Evolutionary conservation across 2,329 filamentous ascomycete genomes (phyloP).

Genomic region (Cryphonectria parasitica): DNA sequence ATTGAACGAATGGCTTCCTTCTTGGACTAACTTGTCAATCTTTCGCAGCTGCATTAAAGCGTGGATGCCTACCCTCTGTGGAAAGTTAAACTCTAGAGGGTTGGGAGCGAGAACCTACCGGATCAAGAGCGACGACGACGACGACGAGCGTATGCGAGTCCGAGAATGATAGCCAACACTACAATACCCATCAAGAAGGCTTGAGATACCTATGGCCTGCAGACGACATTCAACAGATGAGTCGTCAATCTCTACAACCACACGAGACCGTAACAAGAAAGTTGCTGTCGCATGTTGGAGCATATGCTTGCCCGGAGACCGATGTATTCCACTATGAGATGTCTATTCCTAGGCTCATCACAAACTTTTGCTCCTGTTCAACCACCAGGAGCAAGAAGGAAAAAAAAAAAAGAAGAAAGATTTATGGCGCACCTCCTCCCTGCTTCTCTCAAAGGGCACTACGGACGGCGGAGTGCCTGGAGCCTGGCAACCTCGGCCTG

Average conservation of each 20-base stretch:
- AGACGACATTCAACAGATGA: background rate
- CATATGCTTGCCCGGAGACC: background rate
- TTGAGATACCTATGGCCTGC: background rate
- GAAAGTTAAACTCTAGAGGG: background rate
- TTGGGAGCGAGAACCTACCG: background rate
- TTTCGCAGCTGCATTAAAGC: background rate
- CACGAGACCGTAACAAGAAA: background rate
- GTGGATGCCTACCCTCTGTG: background rate
- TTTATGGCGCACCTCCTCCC: background rate
- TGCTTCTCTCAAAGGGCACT: background rate
- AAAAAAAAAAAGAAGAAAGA: too few relatives aligned
- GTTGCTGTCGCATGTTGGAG: background rate
- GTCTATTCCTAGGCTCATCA: background rate
- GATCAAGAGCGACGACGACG: background rate
- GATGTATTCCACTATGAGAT: background rate
- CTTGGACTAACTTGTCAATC: background rate
- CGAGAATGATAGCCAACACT: background rate
- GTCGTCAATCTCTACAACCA: background rate
- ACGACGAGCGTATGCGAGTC: too few relatives aligned
- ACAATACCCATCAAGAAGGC: background rate
- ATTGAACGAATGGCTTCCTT: background rate
- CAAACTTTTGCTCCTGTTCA: background rate
- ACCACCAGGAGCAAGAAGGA: too few relatives aligned
- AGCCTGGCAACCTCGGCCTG: background rate
- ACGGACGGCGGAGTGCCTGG: background rate